Base-by-base conservation (phyloP, 495 filamentous ascomycete species). In the Chaetomidium leptoderma region DNA sequence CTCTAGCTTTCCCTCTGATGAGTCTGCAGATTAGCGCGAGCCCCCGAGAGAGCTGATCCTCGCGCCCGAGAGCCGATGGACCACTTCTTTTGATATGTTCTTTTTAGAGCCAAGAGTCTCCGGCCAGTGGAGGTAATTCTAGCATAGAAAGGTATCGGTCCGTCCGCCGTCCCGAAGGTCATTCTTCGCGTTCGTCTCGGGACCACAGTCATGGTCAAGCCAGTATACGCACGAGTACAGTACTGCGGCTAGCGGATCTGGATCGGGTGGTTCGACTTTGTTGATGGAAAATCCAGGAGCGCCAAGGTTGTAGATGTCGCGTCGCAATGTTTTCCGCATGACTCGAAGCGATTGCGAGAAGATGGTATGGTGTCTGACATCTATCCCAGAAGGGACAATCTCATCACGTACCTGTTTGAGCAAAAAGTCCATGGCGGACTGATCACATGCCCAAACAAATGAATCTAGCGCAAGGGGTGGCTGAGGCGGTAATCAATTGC, bases 401-500 rank as follows among this genome's bases (percentile, higher is more conserved):
- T 29, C 27, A 21, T 30, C 27, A 24, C 26, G 23, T 1, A 13
- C 36, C 16, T 39, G 10, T 5, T 39, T 6, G 36, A 39, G 33
- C 32, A 75, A 59, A 58, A 65, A 75, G 43, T 74, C 72, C 37
- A 72, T 69, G n/a, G 54, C 54, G 11, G 54, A 57, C 43, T 57
- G 54, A 40, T 50, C n/a, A n/a, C n/a, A n/a, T n/a, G n/a, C n/a
- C n/a, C n/a, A n/a, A n/a, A n/a, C n/a, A n/a, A n/a, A n/a, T n/a
- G n/a, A n/a, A n/a, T n/a, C n/a, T n/a, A n/a, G n/a, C n/a, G n/a
- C n/a, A n/a, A n/a, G n/a, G n/a, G n/a, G n/a, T n/a, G n/a, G n/a
- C n/a, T n/a, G n/a, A n/a, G n/a, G n/a, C n/a, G n/a, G n/a, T n/a
- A n/a, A n/a, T n/a, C n/a, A n/a, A n/a, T n/a, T n/a, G n/a, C n/a